phyloP scores from a whole-genome alignment of 441 rosid species.

The Populus hybrid region DNA sequence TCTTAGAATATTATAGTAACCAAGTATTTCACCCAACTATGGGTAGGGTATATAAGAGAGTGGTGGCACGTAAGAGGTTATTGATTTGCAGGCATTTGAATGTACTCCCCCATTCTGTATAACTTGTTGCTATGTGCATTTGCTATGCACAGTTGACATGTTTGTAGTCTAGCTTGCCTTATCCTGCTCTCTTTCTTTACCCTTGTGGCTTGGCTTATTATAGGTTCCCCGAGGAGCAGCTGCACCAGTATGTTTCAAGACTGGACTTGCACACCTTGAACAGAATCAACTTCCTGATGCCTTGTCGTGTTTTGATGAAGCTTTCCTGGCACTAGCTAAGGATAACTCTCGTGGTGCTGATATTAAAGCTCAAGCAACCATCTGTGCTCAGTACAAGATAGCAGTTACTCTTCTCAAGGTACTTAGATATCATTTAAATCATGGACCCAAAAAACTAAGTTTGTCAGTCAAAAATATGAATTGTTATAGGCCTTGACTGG shows the following conservation, averaged over 20 bases:
- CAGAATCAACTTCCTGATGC: slow-evolving; percentile 99
- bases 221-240: slow-evolving; percentile 98
- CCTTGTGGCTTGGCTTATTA: slow-evolving; percentile 16
- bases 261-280: slow-evolving; percentile 95
- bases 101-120: background rate
- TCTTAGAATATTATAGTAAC: background rate
- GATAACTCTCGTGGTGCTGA: slow-evolving; percentile 96
- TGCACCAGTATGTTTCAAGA: slow-evolving; percentile 89
- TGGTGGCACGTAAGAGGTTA: background rate
- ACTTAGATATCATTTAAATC: slow-evolving; percentile 8
- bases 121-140: background rate
- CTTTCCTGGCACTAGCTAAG: slow-evolving; percentile 94
- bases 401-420: slow-evolving; percentile 94
- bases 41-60: too few relatives aligned
- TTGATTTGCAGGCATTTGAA: background rate
- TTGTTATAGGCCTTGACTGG: background rate
- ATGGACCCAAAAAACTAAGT: background rate
- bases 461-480: background rate
- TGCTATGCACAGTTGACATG: slow-evolving; percentile 5
- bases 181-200: background rate
- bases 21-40: background rate
- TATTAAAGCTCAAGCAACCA: slow-evolving; percentile 96
- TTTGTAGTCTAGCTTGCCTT: background rate
- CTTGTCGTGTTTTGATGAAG: slow-evolving; percentile 92
- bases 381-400: slow-evolving; percentile 96